Percentiles rank a stretch among this genome's conserved stretches.
phyloP scores from a whole-genome alignment of 2,329 filamentous ascomycete genomes.

The Akanthomyces dipterigenus region DNA sequence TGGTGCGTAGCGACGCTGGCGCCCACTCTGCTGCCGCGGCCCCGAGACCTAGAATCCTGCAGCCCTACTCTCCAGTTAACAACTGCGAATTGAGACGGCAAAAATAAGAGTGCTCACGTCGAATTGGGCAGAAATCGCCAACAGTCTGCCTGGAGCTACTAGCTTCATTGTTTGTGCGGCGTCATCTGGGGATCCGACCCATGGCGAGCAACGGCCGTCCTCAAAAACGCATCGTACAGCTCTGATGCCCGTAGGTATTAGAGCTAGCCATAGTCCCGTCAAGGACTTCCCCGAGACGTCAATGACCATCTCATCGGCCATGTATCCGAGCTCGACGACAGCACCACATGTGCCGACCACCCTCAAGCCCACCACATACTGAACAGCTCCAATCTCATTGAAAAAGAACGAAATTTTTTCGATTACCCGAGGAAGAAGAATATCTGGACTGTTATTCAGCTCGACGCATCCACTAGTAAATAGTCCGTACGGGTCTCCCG shows the following conservation, averaged over 20 bases:
- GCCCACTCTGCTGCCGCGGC: not conserved
- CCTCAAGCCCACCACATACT: constrained; percentile 2
- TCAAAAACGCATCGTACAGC: not conserved
- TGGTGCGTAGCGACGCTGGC: not conserved
- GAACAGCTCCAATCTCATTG: not conserved
- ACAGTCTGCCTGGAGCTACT: not conserved
- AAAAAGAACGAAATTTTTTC: not conserved
- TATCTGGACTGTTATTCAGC: not conserved
- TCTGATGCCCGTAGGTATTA: not conserved
- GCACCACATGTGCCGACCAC: not conserved
- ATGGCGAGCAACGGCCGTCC: not conserved
- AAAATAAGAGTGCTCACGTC: not conserved
- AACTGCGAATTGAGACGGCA: not conserved
- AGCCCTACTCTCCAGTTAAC: not conserved
- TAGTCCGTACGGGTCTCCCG: not conserved
- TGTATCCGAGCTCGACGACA: constrained; percentile 4
- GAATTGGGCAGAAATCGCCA: not conserved
- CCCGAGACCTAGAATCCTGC: not conserved
- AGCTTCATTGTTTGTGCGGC: not conserved
- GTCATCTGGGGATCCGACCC: not conserved
- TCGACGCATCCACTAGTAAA: not conserved
- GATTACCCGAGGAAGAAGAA: not conserved
- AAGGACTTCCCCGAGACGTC: not conserved
- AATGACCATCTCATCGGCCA: not conserved
- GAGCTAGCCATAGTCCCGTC: not conserved